Conservation (phyloP, 495 filamentous ascomycete species). For the Daldinia loculata region DNA sequence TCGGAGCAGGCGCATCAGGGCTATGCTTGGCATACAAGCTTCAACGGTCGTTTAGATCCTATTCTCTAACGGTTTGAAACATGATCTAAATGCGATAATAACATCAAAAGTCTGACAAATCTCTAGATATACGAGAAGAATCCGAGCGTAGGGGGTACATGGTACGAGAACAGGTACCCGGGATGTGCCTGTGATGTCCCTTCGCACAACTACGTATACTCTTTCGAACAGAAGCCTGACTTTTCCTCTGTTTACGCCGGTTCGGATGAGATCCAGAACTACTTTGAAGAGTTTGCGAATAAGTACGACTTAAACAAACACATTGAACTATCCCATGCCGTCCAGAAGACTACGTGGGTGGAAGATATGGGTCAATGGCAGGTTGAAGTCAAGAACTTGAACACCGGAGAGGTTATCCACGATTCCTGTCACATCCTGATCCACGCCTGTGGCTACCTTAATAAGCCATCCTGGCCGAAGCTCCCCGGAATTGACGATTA, state of each 20-base stretch:
- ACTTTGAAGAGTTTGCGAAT: constrained; percentile 54
- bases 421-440: not conserved
- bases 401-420: not conserved
- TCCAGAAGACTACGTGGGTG: constrained; percentile 53
- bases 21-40: not conserved
- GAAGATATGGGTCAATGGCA: constrained; percentile 52
- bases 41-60: not conserved
- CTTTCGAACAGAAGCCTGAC: constrained; percentile 61
- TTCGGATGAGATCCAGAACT: constrained; percentile 55
- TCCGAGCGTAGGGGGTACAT: constrained; percentile 50
- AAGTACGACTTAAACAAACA: constrained; percentile 56
- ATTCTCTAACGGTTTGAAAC: not conserved
- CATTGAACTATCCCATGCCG: constrained; percentile 53
- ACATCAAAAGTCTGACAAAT: not conserved
- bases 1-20: not conserved
- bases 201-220: constrained; percentile 57
- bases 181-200: constrained; percentile 48
- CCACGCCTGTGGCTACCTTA: not conserved
- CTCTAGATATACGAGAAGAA: constrained; percentile 36
- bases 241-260: constrained; percentile 57
- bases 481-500: constrained; percentile 64
- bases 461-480: constrained; percentile 53
- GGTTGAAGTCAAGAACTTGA: not conserved
- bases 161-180: constrained; percentile 53
- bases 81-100: not conserved